Conservation (phyloP, 2,329 filamentous ascomycete genomes). For the Pyricularia grisea region DNA sequence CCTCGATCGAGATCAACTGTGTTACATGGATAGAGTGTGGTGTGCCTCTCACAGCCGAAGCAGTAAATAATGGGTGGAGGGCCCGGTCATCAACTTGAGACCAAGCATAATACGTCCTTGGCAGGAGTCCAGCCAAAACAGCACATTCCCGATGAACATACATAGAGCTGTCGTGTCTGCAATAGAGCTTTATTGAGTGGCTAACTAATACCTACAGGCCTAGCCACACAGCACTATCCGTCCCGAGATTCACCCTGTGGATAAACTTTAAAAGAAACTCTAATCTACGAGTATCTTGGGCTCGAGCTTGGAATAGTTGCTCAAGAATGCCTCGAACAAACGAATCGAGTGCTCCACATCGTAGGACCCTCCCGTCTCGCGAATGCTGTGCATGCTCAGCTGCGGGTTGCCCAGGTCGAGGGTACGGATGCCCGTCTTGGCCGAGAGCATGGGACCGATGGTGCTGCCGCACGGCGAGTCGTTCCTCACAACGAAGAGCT, state of each 20-base stretch:
- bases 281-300: slow-evolving; percentile 77
- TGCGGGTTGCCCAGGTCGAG: slow-evolving; percentile 91
- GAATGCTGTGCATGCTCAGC: slow-evolving; percentile 93
- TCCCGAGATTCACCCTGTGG: neutral
- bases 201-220: neutral
- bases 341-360: slow-evolving; percentile 82
- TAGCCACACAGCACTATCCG: neutral
- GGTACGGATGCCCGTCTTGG: slow-evolving; percentile 76
- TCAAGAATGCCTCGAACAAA: slow-evolving; percentile 81
- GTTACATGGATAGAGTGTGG: neutral
- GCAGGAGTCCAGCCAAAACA: neutral
- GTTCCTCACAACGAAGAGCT: slow-evolving; percentile 93
- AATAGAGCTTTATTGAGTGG: neutral
- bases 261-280: neutral
- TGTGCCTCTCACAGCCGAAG: neutral
- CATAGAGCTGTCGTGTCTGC: neutral
- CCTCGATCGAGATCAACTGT: neutral
- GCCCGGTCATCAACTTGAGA: neutral
- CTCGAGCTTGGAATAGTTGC: slow-evolving; percentile 74
- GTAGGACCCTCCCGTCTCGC: slow-evolving; percentile 80
- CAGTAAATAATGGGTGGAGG: neutral
- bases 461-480: slow-evolving; percentile 92
- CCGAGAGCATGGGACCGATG: slow-evolving; percentile 93
- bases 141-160: neutral
- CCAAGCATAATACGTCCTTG: neutral